phyloP scores from a whole-genome alignment of 2,329 filamentous ascomycete genomes.

The Monilinia laxa region DNA sequence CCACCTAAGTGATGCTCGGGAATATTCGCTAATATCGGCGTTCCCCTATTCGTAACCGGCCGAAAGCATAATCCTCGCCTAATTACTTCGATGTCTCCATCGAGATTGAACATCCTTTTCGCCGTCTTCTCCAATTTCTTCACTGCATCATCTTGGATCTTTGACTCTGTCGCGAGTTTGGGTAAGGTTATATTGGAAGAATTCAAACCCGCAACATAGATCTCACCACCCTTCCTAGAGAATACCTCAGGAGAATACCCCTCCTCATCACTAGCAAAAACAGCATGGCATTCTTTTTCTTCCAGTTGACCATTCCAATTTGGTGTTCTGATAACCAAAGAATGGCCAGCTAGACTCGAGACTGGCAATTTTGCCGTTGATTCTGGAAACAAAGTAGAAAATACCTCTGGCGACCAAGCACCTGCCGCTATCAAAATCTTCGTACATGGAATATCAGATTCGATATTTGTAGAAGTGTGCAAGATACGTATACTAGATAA shows the following conservation, averaged over 20 bases:
- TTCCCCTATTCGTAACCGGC: conserved; percentile 63
- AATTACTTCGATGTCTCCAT: conserved; percentile 54
- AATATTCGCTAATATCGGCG: conserved; percentile 61
- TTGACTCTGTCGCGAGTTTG: conserved; percentile 50
- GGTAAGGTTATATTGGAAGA: conserved; percentile 60
- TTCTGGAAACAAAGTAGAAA: conserved; percentile 60
- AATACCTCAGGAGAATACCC: conserved; percentile 72
- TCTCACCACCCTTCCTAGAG: conserved; percentile 62
- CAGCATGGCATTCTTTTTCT: conserved; percentile 57
- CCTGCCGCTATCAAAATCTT: conserved; percentile 67
- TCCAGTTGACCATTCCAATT: conserved; percentile 48
- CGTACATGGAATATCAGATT: conserved; percentile 59
- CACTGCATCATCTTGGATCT: conserved; percentile 50
- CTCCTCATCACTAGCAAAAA: conserved; percentile 54
- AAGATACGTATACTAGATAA: conserved; percentile 54
- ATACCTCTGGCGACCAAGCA: conserved; percentile 69
- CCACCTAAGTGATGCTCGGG: conserved; percentile 55
- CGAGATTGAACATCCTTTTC: conserved; percentile 47
- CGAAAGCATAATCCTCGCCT: conserved; percentile 71
- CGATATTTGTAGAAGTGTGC: conserved; percentile 45
- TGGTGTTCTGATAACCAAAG: conserved; percentile 64
- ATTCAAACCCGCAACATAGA: conserved; percentile 75
- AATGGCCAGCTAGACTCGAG: conserved; percentile 67
- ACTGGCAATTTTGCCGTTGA: conserved; percentile 56
- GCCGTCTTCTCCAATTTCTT: conserved; percentile 52